Evolutionary conservation across 2,329 filamentous ascomycete species (phyloP), one percentile per base, ranked within the genome.

Genomic region (Diplodia scrobiculata): DNA sequence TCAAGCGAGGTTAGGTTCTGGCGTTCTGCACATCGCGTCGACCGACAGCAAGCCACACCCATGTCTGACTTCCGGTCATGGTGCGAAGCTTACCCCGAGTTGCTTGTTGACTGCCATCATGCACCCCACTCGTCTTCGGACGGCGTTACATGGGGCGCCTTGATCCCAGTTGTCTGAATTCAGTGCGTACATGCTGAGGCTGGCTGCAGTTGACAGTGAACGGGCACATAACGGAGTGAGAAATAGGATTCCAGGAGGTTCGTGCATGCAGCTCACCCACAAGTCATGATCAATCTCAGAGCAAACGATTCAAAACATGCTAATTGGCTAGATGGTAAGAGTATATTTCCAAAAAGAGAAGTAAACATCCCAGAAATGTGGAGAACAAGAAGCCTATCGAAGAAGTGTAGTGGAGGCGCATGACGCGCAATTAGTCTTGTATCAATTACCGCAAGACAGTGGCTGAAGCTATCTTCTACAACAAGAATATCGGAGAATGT

Each of bases 341-440:
- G 29, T 5, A 54, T 14, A 25, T 21, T 54, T 14, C 52, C 29
- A 29, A 54, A 54, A 38, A 1, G 52, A 34, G 52, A 36, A 51
- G 48, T 3, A 19, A 36, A 38, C 17, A 14, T 11, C 7, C 2
- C 13, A 19, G 52, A 32, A 19, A 10, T 11, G n/a, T 29, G 52
- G 17, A 19, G 34, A 7, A 54, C 34, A 13, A 62, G 6, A 1
- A 25, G 6, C 3, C 50, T n/a, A 1, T 47, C 17, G 29, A 50
- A 32, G 14, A 21, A 17, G 14, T 25, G 2, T 25, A 27, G 34
- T 7, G 34, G 29, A 32, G 19, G 41, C 58, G 58, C 58, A 36
- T 34, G 29, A 50, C 5, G 45, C 58, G 58, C 58, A 17, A 62
- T 62, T 62, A 62, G 27, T 62, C 58, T 62, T 62, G 58, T 62